phyloP scores from a whole-genome alignment of 75 land plant species.

The Picea glauca region DNA sequence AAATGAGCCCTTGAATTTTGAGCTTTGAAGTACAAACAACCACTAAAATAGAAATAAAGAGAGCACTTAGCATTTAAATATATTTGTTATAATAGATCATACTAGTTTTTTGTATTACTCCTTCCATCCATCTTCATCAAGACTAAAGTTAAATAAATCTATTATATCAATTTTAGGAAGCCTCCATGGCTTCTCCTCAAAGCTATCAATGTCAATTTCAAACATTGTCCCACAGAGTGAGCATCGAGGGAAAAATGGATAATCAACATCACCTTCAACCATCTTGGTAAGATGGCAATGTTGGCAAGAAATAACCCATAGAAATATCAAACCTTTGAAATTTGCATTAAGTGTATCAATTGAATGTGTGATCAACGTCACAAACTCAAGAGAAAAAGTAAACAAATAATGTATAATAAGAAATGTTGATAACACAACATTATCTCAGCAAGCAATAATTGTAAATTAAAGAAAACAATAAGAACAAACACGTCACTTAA shows the following conservation, averaged over 20 bases:
- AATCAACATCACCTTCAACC: slow-evolving; percentile 5
- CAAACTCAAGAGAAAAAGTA: background rate
- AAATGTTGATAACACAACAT: background rate
- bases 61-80: too few species aligned
- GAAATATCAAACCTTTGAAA: background rate
- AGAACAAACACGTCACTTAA: background rate
- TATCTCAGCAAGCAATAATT: background rate
- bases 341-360: background rate
- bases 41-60: too few species aligned
- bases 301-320: background rate
- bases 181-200: too few species aligned
- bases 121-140: too few species aligned
- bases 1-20: background rate
- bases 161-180: too few species aligned
- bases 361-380: background rate
- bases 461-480: background rate
- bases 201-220: too few species aligned
- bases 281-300: background rate
- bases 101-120: too few species aligned
- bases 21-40: too few species aligned
- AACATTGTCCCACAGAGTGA: background rate
- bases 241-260: background rate
- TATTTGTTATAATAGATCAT: too few species aligned
- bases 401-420: background rate
- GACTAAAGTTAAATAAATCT: too few species aligned